These are phyloP conservation scores for Tricholoma sp. DNA, from an alignment of 768 basidiomycete genomes.

Conservation along the genomic window DNA sequence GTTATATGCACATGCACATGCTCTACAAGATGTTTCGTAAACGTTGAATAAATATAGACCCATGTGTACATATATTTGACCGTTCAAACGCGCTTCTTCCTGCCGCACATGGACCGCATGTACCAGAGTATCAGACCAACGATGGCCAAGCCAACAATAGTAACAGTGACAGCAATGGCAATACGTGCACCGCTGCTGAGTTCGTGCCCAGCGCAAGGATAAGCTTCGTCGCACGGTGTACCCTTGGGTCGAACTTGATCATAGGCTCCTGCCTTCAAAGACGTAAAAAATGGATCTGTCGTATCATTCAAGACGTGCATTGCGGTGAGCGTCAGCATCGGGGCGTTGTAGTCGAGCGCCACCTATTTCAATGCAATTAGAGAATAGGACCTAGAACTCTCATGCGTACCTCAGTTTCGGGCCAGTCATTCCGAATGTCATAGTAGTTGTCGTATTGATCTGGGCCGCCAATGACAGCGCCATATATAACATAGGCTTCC, in stretches of 20 bases:
- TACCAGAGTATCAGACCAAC: constrained; percentile 41
- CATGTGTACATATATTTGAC: not conserved
- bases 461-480: constrained; percentile 87
- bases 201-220: constrained; percentile 40
- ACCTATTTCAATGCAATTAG: constrained; percentile 31
- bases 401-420: constrained; percentile 66
- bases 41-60: not conserved
- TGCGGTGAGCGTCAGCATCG: constrained; percentile 81
- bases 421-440: constrained; percentile 88
- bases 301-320: constrained; percentile 66
- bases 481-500: constrained; percentile 78
- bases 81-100: not conserved
- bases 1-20: not conserved
- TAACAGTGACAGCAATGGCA: constrained; percentile 64
- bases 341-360: constrained; percentile 88
- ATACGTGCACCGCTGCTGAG: constrained; percentile 62
- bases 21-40: not conserved
- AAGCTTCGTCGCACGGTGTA: constrained; percentile 73
- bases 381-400: not conserved
- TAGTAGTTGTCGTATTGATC: constrained; percentile 70
- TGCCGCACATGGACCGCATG: constrained; percentile 19
- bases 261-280: constrained; percentile 64
- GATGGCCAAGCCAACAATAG: constrained; percentile 56
- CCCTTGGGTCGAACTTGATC: constrained; percentile 57
- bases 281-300: constrained; percentile 73